Base-by-base conservation (phyloP, 345 rosid species). In the Nephelium lappaceum region DNA sequence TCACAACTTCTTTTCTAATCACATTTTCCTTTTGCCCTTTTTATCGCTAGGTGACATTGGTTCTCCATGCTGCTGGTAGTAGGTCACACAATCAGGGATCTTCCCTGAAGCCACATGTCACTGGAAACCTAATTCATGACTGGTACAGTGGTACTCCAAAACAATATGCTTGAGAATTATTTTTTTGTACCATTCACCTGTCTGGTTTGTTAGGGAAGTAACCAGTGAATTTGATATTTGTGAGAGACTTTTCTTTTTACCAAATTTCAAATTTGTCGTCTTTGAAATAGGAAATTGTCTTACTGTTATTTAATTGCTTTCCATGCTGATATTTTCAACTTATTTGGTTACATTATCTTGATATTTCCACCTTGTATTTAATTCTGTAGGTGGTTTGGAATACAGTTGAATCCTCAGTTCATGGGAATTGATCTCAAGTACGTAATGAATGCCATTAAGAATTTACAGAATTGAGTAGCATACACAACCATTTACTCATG, bases 391-490 rank as follows among this genome's bases (percentile, higher is more conserved):
- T 95, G 98, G 99, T 95, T 92, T 76, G 99, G 95, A 64, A 72
- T 89, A 83, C 97, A 93, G 82, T 90, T 93, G 63, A 95, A 95
- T 88, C 98, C 98, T 81, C 91, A 83, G 74, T 92, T 92, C 85
- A 45, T 92, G 87, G 89, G 88, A 74, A 87, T 93, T 38, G 98
- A 93, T 86, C 97, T 95, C 85, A 93, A 95, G 99, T 93, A 93
- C 77, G 97, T 85, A 11, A 63, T 78, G 5, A 23, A 39, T 67
- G 53, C 49, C 41, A 74, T 39, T 67, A 23, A 38, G 66, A 67
- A 76, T 55, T 16, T 23, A 42, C 21, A 67, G 3, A 21, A 21
- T 14, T 51, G 53, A 53, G 18, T 53, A 65, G 51, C 11, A 67
- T 38, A 27, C 31, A 12, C 47, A 75, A 66, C 27, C 16, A 66